Evolutionary conservation across 441 rosid species (phyloP), one percentile per base, ranked within the genome.

Genomic region (Oxalis stricta): DNA sequence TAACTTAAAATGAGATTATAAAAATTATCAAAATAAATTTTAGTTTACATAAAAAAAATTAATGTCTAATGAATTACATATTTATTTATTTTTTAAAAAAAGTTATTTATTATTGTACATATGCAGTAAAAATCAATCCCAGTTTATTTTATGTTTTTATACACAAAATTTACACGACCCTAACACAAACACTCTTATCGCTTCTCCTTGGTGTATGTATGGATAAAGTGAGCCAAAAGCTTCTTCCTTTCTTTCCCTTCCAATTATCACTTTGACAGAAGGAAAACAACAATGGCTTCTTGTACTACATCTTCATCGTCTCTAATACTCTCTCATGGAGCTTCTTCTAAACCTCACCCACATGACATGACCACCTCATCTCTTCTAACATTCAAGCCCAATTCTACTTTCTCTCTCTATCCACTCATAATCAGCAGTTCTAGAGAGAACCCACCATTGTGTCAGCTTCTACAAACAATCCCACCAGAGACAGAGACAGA

Each of bases 331-430:
- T 45, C 81, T 1, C 50, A 75, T 62, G n/a, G n/a, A n/a, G 65
- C 71, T 12, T 55, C 75, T 42, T 63, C 78, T 21, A 26, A 77
- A 1, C 51, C 59, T 38, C 76, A 68, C 60, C 44, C 64, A 7
- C 85, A 61, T 47, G 84, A 77, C 65, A 68, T 70, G 17, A 37
- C 63, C 17, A 68, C 71, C 15, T 59, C 62, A 2, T 46, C 78
- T 38, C 51, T 79, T 18, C 59, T 84, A 29, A 65, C 85, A 39
- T 63, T 76, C 65, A 71, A 79, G 61, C 58, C 77, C 58, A 62
- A 56, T 38, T 33, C 53, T 10, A 9, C 55, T 26, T 58, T 48
- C 36, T 57, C 69, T 53, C 44, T 58, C 16, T 58, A 28, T 52
- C 77, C 80, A 6, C 57, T 75, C 30, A 59, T 62, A 40, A 60